Percentiles rank a stretch among this genome's conserved stretches.
Evolutionary conservation across 371 early-diverging fungal species (phyloP).

Genomic region (Mortierella sp.): DNA sequence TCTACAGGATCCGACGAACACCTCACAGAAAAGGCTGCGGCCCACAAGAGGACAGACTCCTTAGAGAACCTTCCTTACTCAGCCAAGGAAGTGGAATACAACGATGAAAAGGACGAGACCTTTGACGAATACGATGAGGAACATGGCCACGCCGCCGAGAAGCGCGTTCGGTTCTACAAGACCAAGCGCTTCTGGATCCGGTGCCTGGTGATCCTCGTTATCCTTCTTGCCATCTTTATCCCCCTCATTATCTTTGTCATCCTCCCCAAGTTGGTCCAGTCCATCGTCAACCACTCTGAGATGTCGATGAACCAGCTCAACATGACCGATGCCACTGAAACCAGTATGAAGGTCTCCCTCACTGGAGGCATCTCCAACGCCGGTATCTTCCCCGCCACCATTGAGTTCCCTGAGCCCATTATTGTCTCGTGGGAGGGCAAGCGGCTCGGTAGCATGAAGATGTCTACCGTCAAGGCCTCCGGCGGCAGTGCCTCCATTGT

Average conservation of each 20-base stretch:
- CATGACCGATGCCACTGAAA: slow-evolving; percentile 65
- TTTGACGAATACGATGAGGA: slow-evolving; percentile 36
- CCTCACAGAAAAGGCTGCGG: slow-evolving; percentile 31
- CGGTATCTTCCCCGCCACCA: slow-evolving; percentile 71
- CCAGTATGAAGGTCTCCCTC: slow-evolving; percentile 64
- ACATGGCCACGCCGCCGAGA: slow-evolving; percentile 31
- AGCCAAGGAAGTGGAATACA: slow-evolving; percentile 39
- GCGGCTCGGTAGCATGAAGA: slow-evolving; percentile 65
- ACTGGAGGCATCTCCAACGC: slow-evolving; percentile 68
- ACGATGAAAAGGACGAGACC: slow-evolving; percentile 22
- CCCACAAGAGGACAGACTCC: background rate
- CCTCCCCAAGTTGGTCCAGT: slow-evolving; percentile 70
- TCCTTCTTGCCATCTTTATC: slow-evolving; percentile 65
- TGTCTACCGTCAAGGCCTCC: slow-evolving; percentile 64
- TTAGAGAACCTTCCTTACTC: slow-evolving; percentile 36
- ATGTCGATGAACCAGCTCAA: slow-evolving; percentile 67
- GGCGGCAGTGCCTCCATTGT: slow-evolving; percentile 66
- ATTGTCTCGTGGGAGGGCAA: slow-evolving; percentile 63
- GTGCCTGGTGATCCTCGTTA: slow-evolving; percentile 61
- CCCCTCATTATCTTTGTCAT: slow-evolving; percentile 64
- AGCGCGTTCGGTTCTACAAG: slow-evolving; percentile 62
- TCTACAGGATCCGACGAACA: slow-evolving; percentile 38
- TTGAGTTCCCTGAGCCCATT: slow-evolving; percentile 66
- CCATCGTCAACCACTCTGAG: slow-evolving; percentile 66
- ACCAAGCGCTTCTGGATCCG: slow-evolving; percentile 70